A percentile compares a stretch with the other conserved stretches of the same genome.
Conservation (phyloP, 345 rosid species). For the Jatropha curcas region DNA sequence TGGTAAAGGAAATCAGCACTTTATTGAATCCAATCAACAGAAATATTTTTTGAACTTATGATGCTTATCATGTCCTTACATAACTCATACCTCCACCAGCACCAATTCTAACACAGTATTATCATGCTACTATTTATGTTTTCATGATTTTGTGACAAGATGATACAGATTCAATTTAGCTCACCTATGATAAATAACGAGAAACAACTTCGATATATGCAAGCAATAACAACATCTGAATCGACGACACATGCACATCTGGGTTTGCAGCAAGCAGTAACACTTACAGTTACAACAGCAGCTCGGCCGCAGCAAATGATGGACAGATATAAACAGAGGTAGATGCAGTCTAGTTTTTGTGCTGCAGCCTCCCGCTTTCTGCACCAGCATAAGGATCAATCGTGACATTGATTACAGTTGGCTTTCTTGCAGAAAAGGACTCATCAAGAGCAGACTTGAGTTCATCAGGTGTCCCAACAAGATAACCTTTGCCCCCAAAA, state of each 20-base stretch:
- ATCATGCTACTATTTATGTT: no score
- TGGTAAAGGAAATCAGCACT: no score
- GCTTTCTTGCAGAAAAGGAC: conserved; percentile 73
- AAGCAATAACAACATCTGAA: not conserved
- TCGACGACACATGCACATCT: not conserved
- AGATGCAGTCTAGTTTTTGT: conserved; percentile 62
- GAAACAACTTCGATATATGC: not conserved
- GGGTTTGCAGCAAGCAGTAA: not conserved
- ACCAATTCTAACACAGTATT: not conserved
- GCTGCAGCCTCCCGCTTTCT: conserved; percentile 94
- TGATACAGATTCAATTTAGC: not conserved
- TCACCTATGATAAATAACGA: not conserved
- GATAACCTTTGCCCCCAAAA: conserved; percentile 89
- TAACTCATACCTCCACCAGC: not conserved
- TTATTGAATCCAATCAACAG: not conserved
- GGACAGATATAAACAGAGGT: not conserved
- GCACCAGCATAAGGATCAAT: conserved; percentile 94
- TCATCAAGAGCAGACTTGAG: conserved; percentile 73
- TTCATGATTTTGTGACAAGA: not conserved
- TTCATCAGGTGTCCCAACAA: conserved; percentile 81
- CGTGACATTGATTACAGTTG: conserved; percentile 76
- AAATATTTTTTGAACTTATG: no score
- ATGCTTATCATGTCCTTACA: not conserved
- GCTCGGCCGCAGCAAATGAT: not conserved
- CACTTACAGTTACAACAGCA: not conserved